Evolutionary conservation across 768 basidiomycete species (phyloP), one percentile per base, ranked within the genome.

Genomic region (Lactifluus echinatus): DNA sequence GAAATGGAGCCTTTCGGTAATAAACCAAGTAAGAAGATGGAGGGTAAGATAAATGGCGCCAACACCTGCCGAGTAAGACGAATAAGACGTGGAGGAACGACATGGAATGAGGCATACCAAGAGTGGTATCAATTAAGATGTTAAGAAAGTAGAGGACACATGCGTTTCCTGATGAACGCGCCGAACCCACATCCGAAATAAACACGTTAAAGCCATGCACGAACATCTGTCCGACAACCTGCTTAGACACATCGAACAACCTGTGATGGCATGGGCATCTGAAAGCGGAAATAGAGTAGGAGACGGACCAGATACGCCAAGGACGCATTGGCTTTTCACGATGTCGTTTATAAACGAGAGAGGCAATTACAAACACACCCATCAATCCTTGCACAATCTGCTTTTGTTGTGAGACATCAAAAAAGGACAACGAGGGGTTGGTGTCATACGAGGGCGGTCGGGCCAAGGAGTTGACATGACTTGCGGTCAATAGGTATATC

Each of bases 121-220:
- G 75, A 2, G 92, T 93, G 17, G 90, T 93, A 71, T 98, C 95
- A 56, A 97, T 74, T 26, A 95, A 74, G 48, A 98, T 87, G 65
- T 97, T 93, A 43, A 96, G 81, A 67, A 96, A 94, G 71, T 97
- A 96, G 63, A 82, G 82, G 26, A 87, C 85, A 63, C 95, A 98
- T 4, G 95, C 92, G 69, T 97, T 96, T 39, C 82, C 79, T 15
- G 80, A 76, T 0, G 79, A 79, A 55, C 81, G 76, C 40, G 81
- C 73, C 1, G 93, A 91, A 24, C 85, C 82, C 31, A 91, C 63
- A 64, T 82, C 82, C 26, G 93, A 93, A 49, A 91, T 81, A 34
- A 92, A 72, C 21, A 93, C 78, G 67, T 93, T 93, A 42, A 81
- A 74, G 2, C 79, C 79, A 66, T 93, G 90, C 3, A 93, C 82